Base-by-base conservation (phyloP, 2,329 filamentous ascomycete species). In the Claviceps citrina region DNA sequence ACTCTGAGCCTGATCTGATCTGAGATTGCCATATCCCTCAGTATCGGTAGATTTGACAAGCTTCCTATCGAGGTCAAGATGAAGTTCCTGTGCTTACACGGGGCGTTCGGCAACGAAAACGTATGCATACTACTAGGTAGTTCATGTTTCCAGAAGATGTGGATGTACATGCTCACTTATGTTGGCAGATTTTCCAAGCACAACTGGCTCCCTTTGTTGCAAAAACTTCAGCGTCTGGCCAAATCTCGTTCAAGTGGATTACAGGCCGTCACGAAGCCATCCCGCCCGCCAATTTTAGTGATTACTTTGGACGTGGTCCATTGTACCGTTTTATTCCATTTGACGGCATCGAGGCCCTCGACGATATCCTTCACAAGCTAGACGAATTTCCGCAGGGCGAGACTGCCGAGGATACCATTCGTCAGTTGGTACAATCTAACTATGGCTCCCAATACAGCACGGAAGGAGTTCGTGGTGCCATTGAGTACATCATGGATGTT, bases 71-170 rank as follows among this genome's bases (percentile, higher is more conserved):
- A 22, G 12, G 22, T 31, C 22, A 41, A 15, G 2, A 74, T 76
- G 71, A 70, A 61, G 49, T 69, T 75, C 39, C 54, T 76, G 25
- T 76, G 71, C 51, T 60, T 76, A 7, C 71, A 71, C 26, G 71
- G 71, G 45, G 68, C 71, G 18, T 75, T 69, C 51, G 71, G 71
- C 40, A 75, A 68, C 57, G 65, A 70, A 38, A 64, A 66, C 47
- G 68, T 70, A 54, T 58, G 65, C 56, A 31, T n/a, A n/a, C n/a
- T n/a, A n/a, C n/a, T n/a, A 12, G 8, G 10, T 20, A 10, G n/a
- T 26, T 16, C 22, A 13, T 16, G 7, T 3, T 20, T 5, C 34
- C 8, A 20, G 3, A 19, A 7, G 22, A 12, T 27, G 4, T 25
- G 13, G 18, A 5, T 6, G 3, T 22, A 19, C 9, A 7, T 18